A percentile compares a stretch with the other conserved stretches of the same genome.
Evolutionary conservation across 345 rosid species (phyloP).

Genomic region (Eucalyptus cladocalyx): DNA sequence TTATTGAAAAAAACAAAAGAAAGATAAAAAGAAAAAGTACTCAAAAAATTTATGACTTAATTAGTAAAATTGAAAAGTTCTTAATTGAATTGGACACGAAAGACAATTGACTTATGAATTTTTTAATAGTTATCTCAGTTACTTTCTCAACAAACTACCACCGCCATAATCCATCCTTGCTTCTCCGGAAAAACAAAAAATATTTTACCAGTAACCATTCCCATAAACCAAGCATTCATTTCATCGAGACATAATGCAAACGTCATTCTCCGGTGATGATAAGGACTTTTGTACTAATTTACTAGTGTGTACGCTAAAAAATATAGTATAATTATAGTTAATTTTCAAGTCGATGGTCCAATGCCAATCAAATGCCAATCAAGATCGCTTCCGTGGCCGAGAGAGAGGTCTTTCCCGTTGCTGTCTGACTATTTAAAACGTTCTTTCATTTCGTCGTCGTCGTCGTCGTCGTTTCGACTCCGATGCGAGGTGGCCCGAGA

Average conservation of each 20-base stretch:
- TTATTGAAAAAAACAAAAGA: too few relatives aligned
- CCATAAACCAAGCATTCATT: background rate
- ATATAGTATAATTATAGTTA: background rate
- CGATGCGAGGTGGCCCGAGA: background rate
- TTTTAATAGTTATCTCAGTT: too few relatives aligned
- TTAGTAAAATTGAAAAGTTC: accelerated
- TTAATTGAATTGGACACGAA: too few relatives aligned
- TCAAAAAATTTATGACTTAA: too few relatives aligned
- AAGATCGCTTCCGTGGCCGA: background rate
- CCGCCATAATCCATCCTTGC: background rate
- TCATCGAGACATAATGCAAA: background rate
- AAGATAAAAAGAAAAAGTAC: too few relatives aligned
- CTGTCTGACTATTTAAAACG: background rate
- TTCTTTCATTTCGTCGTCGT: background rate
- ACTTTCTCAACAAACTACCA: background rate
- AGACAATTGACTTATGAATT: too few relatives aligned
- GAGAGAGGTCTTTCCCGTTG: background rate
- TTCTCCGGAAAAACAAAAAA: background rate
- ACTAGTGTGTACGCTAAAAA: background rate
- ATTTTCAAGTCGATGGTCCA: background rate
- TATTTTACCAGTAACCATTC: background rate
- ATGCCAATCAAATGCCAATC: background rate
- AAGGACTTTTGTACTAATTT: background rate
- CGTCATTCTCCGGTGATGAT: background rate
- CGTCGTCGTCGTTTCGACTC: background rate